Evolutionary conservation across 2,329 filamentous ascomycete genomes (phyloP).

Genomic region (Diaporthe sp.): DNA sequence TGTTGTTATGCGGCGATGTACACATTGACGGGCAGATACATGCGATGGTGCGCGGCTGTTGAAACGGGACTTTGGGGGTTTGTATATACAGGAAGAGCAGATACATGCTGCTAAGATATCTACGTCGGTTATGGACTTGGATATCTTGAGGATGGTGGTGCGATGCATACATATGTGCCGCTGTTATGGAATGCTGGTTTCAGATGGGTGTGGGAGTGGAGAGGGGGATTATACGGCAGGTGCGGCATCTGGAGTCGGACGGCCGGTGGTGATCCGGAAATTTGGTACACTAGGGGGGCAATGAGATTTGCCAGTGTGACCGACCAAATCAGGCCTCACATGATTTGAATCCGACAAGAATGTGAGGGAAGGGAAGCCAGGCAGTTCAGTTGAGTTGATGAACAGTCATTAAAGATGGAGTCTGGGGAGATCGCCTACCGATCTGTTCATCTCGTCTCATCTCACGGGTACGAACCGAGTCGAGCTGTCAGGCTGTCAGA

Average conservation of each 20-base stretch:
- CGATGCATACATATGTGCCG: conserved; percentile 13
- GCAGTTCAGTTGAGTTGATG: neutral
- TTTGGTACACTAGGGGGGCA: conserved; percentile 20
- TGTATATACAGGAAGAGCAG: neutral
- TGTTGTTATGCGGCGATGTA: neutral
- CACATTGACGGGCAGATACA: neutral
- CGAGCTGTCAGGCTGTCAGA: conserved; percentile 21
- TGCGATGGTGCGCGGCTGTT: conserved; percentile 22
- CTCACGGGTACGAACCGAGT: neutral
- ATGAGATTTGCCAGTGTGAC: conserved; percentile 16
- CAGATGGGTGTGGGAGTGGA: neutral
- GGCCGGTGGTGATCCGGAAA: conserved; percentile 10
- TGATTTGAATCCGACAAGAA: neutral
- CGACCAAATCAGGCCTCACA: conserved; percentile 1
- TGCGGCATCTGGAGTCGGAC: neutral
- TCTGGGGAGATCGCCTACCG: neutral
- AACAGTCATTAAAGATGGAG: neutral
- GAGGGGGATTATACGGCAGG: neutral
- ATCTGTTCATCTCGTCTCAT: conserved; percentile 29
- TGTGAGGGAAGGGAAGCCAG: neutral
- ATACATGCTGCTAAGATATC: neutral
- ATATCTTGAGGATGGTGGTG: neutral
- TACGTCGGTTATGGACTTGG: neutral
- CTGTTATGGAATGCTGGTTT: conserved; percentile 12
- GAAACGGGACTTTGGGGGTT: conserved; percentile 20